Evolutionary conservation across 768 basidiomycete genomes (phyloP).

Genomic region (Mycena leptocephala): DNA sequence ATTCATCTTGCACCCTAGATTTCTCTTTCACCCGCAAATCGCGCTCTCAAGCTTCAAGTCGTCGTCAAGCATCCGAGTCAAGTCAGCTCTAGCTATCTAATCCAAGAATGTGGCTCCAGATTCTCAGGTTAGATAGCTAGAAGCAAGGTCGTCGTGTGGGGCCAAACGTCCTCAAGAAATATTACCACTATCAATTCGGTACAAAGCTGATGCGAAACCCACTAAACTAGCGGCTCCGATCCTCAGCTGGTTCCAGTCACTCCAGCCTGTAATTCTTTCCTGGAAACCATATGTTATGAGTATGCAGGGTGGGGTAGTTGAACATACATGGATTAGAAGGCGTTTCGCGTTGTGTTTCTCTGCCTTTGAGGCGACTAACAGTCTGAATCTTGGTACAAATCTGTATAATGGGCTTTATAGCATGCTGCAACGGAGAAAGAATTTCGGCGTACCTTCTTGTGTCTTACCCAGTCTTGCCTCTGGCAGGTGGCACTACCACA

Average conservation of each 20-base stretch:
- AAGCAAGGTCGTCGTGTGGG: background rate
- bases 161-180: background rate
- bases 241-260: background rate
- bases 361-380: background rate
- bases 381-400: background rate
- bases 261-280: background rate
- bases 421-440: background rate
- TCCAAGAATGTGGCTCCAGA: too few relatives aligned
- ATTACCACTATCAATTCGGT: background rate
- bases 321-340: background rate
- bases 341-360: background rate
- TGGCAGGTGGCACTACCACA: constrained; percentile 5
- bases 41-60: too few relatives aligned
- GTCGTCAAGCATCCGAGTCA: too few relatives aligned
- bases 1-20: too few relatives aligned
- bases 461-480: constrained; percentile 15
- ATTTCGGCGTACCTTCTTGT: constrained; percentile 2
- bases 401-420: background rate
- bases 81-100: too few relatives aligned
- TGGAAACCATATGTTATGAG: background rate
- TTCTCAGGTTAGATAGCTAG: background rate
- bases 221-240: background rate
- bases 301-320: background rate
- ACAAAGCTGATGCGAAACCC: background rate
- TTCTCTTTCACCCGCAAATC: too few relatives aligned